Percentiles rank a stretch among this genome's conserved stretches.
Evolutionary conservation across 2,329 filamentous ascomycete species (phyloP).

Genomic region (Epichloe sp.): DNA sequence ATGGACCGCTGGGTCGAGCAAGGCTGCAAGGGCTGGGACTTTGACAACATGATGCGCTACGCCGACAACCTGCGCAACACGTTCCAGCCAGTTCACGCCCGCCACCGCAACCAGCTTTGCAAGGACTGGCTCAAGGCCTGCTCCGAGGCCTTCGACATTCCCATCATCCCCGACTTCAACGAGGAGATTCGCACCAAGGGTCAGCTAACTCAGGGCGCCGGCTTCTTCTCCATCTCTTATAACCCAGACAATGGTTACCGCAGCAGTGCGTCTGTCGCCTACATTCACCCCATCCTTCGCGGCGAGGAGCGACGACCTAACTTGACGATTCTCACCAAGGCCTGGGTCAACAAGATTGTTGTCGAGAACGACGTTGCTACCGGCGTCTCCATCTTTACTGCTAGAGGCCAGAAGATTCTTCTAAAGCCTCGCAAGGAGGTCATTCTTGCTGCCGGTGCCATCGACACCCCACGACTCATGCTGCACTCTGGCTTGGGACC

Average conservation of each 20-base stretch:
- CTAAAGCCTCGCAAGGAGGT: slow-evolving; percentile 61
- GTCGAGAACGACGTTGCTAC: slow-evolving; percentile 55
- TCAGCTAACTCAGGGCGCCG: slow-evolving; percentile 60
- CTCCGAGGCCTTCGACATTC: slow-evolving; percentile 66
- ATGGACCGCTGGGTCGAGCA: slow-evolving; percentile 70
- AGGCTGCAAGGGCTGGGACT: slow-evolving; percentile 76
- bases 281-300: slow-evolving; percentile 81
- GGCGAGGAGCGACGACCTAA: slow-evolving; percentile 75
- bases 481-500: slow-evolving; percentile 45
- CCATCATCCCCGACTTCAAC: slow-evolving; percentile 77
- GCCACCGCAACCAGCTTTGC: slow-evolving; percentile 82
- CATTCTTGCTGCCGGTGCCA: slow-evolving; percentile 65
- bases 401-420: slow-evolving; percentile 37
- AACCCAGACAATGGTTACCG: slow-evolving; percentile 78
- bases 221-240: slow-evolving; percentile 85
- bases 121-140: slow-evolving; percentile 80
- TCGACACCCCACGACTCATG: slow-evolving; percentile 63
- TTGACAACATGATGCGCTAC: slow-evolving; percentile 69
- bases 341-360: slow-evolving; percentile 75
- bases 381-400: slow-evolving; percentile 55
- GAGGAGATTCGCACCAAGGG: slow-evolving; percentile 64
- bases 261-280: slow-evolving; percentile 78
- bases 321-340: slow-evolving; percentile 73
- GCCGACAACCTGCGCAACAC: slow-evolving; percentile 79
- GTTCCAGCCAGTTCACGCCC: slow-evolving; percentile 75